A percentile compares a stretch with the other conserved stretches of the same genome.
Conservation (phyloP, 768 basidiomycete genomes). For the Hericium coralloides region DNA sequence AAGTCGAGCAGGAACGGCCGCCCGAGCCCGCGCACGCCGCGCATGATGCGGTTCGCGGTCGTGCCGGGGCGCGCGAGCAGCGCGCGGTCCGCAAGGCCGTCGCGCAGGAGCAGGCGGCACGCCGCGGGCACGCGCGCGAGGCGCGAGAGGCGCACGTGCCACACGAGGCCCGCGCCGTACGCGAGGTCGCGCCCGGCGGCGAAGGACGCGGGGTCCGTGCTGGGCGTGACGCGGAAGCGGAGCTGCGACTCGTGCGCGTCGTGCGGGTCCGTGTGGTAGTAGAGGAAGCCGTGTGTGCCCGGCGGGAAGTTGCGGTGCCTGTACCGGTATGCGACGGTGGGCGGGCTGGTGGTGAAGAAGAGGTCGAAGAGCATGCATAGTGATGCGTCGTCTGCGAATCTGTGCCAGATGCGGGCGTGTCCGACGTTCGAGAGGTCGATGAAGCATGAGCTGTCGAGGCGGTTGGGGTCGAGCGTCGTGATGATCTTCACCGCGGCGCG, state of each 20-base stretch:
- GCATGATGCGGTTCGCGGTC: not conserved
- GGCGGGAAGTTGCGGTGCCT: not conserved
- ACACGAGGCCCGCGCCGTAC: not conserved
- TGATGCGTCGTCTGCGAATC: no score
- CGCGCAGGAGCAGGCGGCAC: not conserved
- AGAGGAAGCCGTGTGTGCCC: not conserved
- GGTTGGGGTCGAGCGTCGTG: no score
- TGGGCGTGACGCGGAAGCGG: not conserved
- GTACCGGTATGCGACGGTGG: no score
- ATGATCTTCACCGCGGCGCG: no score
- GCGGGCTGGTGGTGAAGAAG: no score
- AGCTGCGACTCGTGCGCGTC: not conserved
- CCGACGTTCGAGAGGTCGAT: no score
- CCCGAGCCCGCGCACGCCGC: not conserved
- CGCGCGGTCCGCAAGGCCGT: not conserved
- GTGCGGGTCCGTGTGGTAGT: not conserved
- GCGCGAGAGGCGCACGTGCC: not conserved
- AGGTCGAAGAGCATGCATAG: no score
- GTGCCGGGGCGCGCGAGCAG: not conserved
- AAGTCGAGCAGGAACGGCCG: not conserved
- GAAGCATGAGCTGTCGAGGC: no score
- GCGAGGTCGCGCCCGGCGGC: not conserved
- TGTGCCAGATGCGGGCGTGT: no score
- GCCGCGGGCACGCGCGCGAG: not conserved
- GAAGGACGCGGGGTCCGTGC: not conserved